These are phyloP conservation scores for Cyclotella atomus DNA, from an alignment of 108 stramenopile species.

Conservation along the genomic window DNA sequence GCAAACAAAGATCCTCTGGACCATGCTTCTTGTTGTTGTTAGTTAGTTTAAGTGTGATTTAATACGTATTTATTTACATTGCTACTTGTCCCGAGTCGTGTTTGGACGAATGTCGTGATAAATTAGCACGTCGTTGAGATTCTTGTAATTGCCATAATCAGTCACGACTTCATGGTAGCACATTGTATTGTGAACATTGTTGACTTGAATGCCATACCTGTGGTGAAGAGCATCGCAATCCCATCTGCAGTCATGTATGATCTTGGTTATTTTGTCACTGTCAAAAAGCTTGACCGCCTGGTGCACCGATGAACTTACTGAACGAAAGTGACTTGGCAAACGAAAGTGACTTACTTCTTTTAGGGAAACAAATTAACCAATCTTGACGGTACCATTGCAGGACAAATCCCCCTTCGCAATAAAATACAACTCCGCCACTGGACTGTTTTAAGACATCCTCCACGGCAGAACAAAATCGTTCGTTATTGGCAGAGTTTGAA, in stretches of 20 bases:
- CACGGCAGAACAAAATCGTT: slow-evolving; percentile 14
- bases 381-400: slow-evolving; percentile 36
- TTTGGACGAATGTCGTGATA: slow-evolving; percentile 33
- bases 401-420: slow-evolving; percentile 53
- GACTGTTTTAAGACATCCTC: slow-evolving; percentile 4
- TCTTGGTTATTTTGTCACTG: slow-evolving; percentile 25
- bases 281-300: slow-evolving; percentile 42
- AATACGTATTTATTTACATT: slow-evolving; percentile 42
- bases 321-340: slow-evolving; percentile 1
- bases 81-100: slow-evolving; percentile 24
- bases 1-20: too few species aligned
- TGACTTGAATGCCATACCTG: slow-evolving; percentile 37
- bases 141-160: slow-evolving; percentile 13
- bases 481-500: neutral
- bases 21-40: slow-evolving; percentile 35
- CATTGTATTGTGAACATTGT: slow-evolving; percentile 50
- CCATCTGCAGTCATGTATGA: slow-evolving; percentile 56
- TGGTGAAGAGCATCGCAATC: slow-evolving; percentile 54
- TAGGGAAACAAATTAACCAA: slow-evolving; percentile 33
- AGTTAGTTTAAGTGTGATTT: slow-evolving; percentile 37
- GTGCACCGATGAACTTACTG: slow-evolving; percentile 5
- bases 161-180: slow-evolving; percentile 31
- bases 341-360: slow-evolving; percentile 13
- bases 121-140: slow-evolving; percentile 37
- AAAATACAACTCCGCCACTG: slow-evolving; percentile 26